phyloP scores from a whole-genome alignment of 495 filamentous ascomycete genomes.

The Annulohypoxylon bovei region DNA sequence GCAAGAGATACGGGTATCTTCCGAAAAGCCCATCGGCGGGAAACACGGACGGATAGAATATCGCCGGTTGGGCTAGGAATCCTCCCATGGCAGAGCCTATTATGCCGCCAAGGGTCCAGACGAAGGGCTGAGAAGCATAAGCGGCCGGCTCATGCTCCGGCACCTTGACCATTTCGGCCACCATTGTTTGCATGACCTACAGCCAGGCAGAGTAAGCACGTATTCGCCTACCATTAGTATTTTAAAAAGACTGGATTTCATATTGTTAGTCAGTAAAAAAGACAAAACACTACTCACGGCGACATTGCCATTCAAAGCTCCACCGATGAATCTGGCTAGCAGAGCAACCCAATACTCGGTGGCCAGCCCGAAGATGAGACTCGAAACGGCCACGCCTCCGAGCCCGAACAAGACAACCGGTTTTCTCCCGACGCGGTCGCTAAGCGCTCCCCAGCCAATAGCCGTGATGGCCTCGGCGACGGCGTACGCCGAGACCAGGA shows the following conservation, averaged over 20 bases:
- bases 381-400: constrained; percentile 83
- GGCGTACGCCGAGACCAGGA: constrained; percentile 89
- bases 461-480: constrained; percentile 86
- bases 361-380: constrained; percentile 86
- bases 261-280: background rate
- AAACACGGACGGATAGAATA: constrained; percentile 77
- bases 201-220: background rate
- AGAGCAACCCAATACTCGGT: constrained; percentile 78
- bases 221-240: background rate
- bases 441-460: constrained; percentile 84
- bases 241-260: too few species aligned
- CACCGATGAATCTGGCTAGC: constrained; percentile 81
- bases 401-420: constrained; percentile 82
- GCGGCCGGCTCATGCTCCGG: constrained; percentile 85
- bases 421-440: constrained; percentile 84
- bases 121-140: constrained; percentile 90
- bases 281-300: constrained; percentile 33
- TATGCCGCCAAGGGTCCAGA: constrained; percentile 88
- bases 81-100: constrained; percentile 84
- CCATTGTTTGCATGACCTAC: constrained; percentile 83
- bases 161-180: constrained; percentile 84
- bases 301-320: constrained; percentile 79
- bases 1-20: constrained; percentile 81
- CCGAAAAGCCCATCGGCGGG: constrained; percentile 75
- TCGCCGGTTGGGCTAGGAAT: constrained; percentile 79